Evolutionary conservation across 1,139 yeast genomes (phyloP), one percentile per base, ranked within the genome.

Genomic region (Nakaseomyces delphensis): DNA sequence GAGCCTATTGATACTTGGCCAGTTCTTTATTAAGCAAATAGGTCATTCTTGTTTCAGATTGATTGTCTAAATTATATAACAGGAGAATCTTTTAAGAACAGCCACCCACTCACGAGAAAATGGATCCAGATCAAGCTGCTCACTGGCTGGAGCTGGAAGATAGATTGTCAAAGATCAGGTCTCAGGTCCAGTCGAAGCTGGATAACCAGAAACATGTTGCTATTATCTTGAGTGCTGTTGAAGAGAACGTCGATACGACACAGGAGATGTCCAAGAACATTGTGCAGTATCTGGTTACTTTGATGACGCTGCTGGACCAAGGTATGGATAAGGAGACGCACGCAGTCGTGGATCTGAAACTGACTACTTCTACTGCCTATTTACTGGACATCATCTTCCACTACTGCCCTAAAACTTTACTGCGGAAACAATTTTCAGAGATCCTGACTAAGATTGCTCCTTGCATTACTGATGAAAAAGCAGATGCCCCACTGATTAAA

Each of bases 401-500:
- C 25, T 79, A 71, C 57, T 76, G 86, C 25, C 84, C 95, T 25
- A 73, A 74, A 49, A 65, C 76, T 15, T 69, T 91, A 44, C 68
- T 91, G 46, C 76, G 77, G 55, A 68, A 82, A 15, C 84, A 82
- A 54, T 86, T 91, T 55, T 70, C 80, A 32, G 86, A 83, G 39
- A 83, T 89, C 39, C 72, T 91, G 50, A 70, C 84, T 23, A 83
- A 81, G 58, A 67, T 91, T 40, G 94, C 95, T 0, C 87, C 93
- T 30, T 80, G 87, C 5, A 72, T 91, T 44, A 76, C 91, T 2
- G 74, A 73, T 50, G 69, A 77, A 8, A 74, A 72, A 3, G 76
- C 89, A 0, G 91, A 83, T 43, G 93, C 97, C n/a, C 87, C 96
- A 11, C 67, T 87, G 33, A 71, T 87, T 18, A 77, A 83, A 62